These are phyloP conservation scores for Pilobolus umbonatus DNA, from an alignment of 192 early-diverging fungal genomes.

Conservation along the genomic window DNA sequence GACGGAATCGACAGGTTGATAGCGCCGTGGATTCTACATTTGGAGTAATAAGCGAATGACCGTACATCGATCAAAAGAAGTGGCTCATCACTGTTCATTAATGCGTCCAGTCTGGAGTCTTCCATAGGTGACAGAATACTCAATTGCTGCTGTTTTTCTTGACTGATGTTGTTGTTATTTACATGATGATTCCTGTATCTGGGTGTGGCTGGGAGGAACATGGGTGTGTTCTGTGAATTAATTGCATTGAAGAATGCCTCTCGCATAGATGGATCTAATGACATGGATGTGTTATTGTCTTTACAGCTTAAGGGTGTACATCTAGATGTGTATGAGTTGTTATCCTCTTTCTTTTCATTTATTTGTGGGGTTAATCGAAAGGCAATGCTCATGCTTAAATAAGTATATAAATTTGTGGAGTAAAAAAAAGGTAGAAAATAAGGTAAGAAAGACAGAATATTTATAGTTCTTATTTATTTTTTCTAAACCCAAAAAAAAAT, in stretches of 20 bases:
- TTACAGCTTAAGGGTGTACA: too few relatives aligned
- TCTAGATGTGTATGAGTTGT: too few relatives aligned
- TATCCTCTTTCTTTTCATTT: too few relatives aligned
- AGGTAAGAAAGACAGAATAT: not conserved
- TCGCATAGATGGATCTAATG: conserved; percentile 13
- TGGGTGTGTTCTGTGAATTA: conserved; percentile 16
- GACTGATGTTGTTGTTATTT: not conserved
- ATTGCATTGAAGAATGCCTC: conserved; percentile 28
- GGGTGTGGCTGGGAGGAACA: too few relatives aligned
- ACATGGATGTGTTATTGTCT: too few relatives aligned
- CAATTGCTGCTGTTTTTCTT: not conserved
- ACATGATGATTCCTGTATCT: too few relatives aligned
- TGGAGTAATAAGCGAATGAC: conserved; percentile 42
- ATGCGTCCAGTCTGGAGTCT: not conserved
- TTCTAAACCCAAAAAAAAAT: too few relatives aligned
- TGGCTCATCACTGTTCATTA: not conserved
- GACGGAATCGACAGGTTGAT: conserved; percentile 64
- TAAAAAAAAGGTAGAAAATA: not conserved
- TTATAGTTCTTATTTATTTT: too few relatives aligned
- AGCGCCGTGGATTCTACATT: conserved; percentile 44
- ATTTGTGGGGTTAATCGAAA: conserved; percentile 18
- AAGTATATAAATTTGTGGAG: too few relatives aligned
- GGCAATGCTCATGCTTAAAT: conserved; percentile 4
- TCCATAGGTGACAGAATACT: conserved; percentile 6
- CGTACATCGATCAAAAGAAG: conserved; percentile 58